Evolutionary conservation across 495 filamentous ascomycete species (phyloP).

Genomic region (Podospora australis): DNA sequence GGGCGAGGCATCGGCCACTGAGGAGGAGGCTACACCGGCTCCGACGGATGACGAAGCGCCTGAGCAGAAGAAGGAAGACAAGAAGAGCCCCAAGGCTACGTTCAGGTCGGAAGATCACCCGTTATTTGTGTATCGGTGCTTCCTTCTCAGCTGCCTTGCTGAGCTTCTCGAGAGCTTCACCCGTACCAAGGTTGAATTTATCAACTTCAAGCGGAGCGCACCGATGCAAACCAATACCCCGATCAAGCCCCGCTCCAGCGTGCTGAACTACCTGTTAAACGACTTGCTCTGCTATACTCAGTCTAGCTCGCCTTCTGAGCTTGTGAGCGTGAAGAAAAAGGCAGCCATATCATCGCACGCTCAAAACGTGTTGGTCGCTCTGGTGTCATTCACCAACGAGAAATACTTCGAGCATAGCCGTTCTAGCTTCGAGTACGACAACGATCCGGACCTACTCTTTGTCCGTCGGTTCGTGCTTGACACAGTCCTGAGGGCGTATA

Average conservation of each 20-base stretch:
- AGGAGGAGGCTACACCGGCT: constrained; percentile 20
- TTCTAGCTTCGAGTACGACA: constrained; percentile 57
- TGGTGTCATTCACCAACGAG: constrained; percentile 84
- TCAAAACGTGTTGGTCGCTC: constrained; percentile 72
- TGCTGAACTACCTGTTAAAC: constrained; percentile 89
- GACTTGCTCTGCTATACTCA: constrained; percentile 74
- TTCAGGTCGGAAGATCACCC: constrained; percentile 93
- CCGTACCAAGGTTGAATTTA: constrained; percentile 93
- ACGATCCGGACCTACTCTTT: constrained; percentile 83
- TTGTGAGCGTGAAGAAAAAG: constrained; percentile 73
- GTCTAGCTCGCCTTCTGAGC: constrained; percentile 62
- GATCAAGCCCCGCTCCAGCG: constrained; percentile 85
- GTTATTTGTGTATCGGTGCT: constrained; percentile 93
- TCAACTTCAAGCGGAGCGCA: constrained; percentile 90
- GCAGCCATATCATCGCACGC: constrained; percentile 76
- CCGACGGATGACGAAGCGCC: constrained; percentile 17
- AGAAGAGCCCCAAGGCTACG: constrained; percentile 64
- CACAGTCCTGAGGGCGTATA: constrained; percentile 85
- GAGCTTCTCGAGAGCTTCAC: constrained; percentile 93
- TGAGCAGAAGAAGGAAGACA: constrained; percentile 40
- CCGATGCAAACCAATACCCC: constrained; percentile 74
- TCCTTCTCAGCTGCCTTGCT: constrained; percentile 86
- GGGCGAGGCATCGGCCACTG: constrained; percentile 13
- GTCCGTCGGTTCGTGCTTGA: constrained; percentile 93
- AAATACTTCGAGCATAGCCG: constrained; percentile 43